Evolutionary conservation across 1,284 basidiomycete species (phyloP).

Genomic region (Boletus sp.): DNA sequence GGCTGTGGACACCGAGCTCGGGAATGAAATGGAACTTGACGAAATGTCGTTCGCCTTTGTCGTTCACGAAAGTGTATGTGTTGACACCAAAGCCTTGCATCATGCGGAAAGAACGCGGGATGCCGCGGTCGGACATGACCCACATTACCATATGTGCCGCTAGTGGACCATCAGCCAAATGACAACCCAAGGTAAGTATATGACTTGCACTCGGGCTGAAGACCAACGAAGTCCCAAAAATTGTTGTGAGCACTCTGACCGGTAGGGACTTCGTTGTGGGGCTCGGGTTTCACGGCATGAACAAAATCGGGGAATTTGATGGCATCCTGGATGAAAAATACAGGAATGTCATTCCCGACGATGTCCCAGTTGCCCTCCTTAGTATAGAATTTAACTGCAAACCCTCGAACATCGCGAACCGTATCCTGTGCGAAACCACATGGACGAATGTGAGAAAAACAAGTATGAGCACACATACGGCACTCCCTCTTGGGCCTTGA

Average conservation of each 20-base stretch:
- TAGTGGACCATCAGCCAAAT: slow-evolving; percentile 30
- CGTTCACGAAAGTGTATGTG: slow-evolving; percentile 72
- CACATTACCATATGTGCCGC: slow-evolving; percentile 79
- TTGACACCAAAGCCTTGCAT: slow-evolving; percentile 88
- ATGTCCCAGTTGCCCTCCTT: slow-evolving; percentile 80
- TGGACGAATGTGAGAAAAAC: neutral
- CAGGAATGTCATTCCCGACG: slow-evolving; percentile 73
- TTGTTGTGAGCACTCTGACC: slow-evolving; percentile 76
- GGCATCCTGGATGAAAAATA: slow-evolving; percentile 84
- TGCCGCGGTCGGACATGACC: slow-evolving; percentile 76
- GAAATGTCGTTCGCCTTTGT: slow-evolving; percentile 62
- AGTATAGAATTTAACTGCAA: slow-evolving; percentile 80
- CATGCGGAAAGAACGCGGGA: slow-evolving; percentile 80
- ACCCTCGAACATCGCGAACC: slow-evolving; percentile 81
- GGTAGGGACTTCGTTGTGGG: slow-evolving; percentile 67
- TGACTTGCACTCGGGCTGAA: slow-evolving; percentile 55
- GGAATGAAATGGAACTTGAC: slow-evolving; percentile 87
- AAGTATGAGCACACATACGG: slow-evolving; percentile 36
- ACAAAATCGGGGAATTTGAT: slow-evolving; percentile 83
- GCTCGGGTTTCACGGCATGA: slow-evolving; percentile 79
- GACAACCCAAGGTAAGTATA: neutral
- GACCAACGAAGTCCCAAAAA: slow-evolving; percentile 76
- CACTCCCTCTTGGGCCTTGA: slow-evolving; percentile 70
- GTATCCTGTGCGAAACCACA: slow-evolving; percentile 49
- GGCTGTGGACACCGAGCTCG: slow-evolving; percentile 74